phyloP scores from a whole-genome alignment of 2,329 filamentous ascomycete genomes.

The Fusarium cyanostomum region DNA sequence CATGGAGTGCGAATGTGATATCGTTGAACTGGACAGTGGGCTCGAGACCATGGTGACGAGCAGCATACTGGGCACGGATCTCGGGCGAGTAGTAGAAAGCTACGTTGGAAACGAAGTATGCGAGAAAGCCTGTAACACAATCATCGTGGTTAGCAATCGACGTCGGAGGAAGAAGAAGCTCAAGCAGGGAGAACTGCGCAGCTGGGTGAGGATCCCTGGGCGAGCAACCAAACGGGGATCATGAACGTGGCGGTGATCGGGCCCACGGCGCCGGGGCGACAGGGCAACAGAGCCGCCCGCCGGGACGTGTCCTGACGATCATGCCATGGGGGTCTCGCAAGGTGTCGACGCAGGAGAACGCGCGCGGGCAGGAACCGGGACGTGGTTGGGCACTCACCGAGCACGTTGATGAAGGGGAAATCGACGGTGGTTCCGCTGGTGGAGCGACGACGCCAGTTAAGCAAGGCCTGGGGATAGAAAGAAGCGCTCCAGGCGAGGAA shows the following conservation, averaged over 20 bases:
- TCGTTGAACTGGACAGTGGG: constrained; percentile 93
- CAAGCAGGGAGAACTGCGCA: too few relatives aligned
- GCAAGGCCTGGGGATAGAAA: constrained; percentile 90
- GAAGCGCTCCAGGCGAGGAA: constrained; percentile 82
- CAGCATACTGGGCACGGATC: constrained; percentile 84
- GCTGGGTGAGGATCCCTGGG: constrained; percentile 2
- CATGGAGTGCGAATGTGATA: constrained; percentile 86
- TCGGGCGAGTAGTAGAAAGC: constrained; percentile 81
- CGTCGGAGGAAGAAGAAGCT: neutral
- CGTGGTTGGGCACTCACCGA: constrained; percentile 55
- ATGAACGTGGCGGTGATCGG: constrained; percentile 21
- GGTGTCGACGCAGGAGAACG: neutral
- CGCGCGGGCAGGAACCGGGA: constrained; percentile 5
- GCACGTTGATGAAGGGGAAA: constrained; percentile 79
- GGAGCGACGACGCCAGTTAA: constrained; percentile 79
- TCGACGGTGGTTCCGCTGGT: constrained; percentile 88
- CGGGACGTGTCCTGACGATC: constrained; percentile 24
- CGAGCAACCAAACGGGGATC: constrained; percentile 9
- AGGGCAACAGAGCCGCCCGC: constrained; percentile 12
- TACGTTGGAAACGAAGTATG: constrained; percentile 79
- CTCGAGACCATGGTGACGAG: constrained; percentile 76
- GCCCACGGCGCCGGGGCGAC: constrained; percentile 10
- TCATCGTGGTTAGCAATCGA: constrained; percentile 26
- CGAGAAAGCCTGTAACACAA: constrained; percentile 67
- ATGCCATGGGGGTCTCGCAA: constrained; percentile 18